Conservation (phyloP, 441 rosid genomes). For the Adansonia rubrostipa region DNA sequence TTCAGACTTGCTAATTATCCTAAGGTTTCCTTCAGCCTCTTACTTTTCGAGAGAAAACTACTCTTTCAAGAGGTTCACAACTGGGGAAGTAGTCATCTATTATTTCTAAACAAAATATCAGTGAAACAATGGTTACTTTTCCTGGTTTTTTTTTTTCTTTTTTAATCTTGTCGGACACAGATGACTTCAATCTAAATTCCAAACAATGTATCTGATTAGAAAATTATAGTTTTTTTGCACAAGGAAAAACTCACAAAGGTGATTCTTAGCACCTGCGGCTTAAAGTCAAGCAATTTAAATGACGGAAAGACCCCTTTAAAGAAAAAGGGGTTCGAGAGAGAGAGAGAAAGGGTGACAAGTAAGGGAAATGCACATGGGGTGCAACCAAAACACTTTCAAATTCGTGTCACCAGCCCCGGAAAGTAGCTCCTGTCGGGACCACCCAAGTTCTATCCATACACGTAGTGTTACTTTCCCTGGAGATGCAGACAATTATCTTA, state of each 20-base stretch:
- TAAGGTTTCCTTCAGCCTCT: not conserved
- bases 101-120: not conserved
- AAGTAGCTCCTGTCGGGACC: constrained; percentile 32
- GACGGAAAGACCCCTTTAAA: not conserved
- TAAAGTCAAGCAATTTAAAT: not conserved
- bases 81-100: not conserved
- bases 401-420: constrained; percentile 42
- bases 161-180: not conserved
- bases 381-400: constrained; percentile 29
- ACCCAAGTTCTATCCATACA: constrained; percentile 36
- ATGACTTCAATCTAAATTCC: not conserved
- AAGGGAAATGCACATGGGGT: constrained; percentile 49
- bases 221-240: not conserved
- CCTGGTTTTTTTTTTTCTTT: not conserved
- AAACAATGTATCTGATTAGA: not conserved
- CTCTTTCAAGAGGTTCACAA: not conserved
- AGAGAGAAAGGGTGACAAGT: constrained; percentile 3
- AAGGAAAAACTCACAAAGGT: not conserved
- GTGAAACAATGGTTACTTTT: not conserved
- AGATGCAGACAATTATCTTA: constrained; percentile 14
- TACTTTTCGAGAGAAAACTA: not conserved
- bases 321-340: not conserved
- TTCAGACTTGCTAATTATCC: not conserved
- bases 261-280: not conserved
- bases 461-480: constrained; percentile 28